phyloP scores from a whole-genome alignment of 2,329 filamentous ascomycete genomes.

The Sclerotinia glacialis region DNA sequence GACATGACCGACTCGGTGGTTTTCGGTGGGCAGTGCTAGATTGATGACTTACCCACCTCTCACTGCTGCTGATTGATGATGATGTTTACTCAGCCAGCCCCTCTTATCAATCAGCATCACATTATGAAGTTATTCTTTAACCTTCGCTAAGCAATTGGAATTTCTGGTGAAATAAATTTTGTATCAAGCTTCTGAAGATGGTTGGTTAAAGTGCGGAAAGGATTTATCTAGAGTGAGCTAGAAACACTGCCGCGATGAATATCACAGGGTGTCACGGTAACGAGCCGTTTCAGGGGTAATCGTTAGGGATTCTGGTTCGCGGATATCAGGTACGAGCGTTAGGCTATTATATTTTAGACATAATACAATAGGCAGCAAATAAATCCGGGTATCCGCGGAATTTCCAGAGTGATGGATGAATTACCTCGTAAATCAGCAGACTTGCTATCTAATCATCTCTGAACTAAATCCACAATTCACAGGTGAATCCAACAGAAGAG shows the following conservation, averaged over 20 bases:
- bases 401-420: neutral
- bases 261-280: neutral
- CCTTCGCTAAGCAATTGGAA: neutral
- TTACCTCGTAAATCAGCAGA: too few relatives aligned
- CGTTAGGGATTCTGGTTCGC: neutral
- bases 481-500: neutral
- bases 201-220: neutral
- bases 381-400: neutral
- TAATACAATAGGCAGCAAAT: neutral
- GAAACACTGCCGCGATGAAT: neutral
- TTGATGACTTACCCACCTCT: constrained; percentile 11
- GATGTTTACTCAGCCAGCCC: constrained; percentile 12
- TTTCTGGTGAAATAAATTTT: neutral
- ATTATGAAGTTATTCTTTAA: neutral
- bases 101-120: neutral
- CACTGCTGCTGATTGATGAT: constrained; percentile 8
- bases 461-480: too few relatives aligned
- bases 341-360: neutral
- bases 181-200: neutral
- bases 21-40: constrained; percentile 8
- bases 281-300: neutral
- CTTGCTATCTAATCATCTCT: too few relatives aligned
- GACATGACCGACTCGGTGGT: neutral
- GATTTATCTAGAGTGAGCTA: neutral
- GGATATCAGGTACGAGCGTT: neutral